Evolutionary conservation across 1,284 basidiomycete species (phyloP), one percentile per base, ranked within the genome.

Genomic region (Cerioporus squamosus): DNA sequence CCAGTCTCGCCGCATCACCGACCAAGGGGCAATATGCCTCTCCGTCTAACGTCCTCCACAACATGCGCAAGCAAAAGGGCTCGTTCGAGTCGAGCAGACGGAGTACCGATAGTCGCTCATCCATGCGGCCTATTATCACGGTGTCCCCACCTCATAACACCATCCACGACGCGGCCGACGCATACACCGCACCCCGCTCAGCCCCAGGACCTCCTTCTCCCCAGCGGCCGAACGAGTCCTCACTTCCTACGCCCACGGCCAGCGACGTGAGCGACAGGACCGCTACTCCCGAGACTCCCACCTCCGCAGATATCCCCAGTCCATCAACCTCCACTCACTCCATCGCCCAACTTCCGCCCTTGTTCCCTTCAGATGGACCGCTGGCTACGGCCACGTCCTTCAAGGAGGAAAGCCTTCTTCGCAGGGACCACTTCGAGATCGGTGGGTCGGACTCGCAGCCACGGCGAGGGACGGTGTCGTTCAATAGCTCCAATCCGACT

Each of bases 111-210:
- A 67, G 66, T 52, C 66, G 55, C n/a, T 43, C 48, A 20, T 63
- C 52, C 40, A 50, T 39, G 26, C 74, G 76, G 44, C 79, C 81
- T 0, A 78, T 75, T 6, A 83, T 84, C 65, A 83, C 80, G 14
- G 76, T 84, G 14, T 83, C 82, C 7, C 70, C 71, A 31, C 70
- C 69, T 7, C 58, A 57, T 36, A 62, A 24, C 26, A 55, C 40
- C 33, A 31, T 57, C 5, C 64, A 62, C 18, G 66, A 69, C 15
- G 53, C 60, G 17, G 53, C 38, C 8, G 42, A 58, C 6, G 26
- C 45, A 10, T 67, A 61, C 55, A 65, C 54, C 15, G 57, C 66
- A 0, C 70, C 68, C 0, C 67, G 68, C 14, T 58, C 61, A 9
- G 60, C 68, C 12, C 63, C 68, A 6, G 39, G 50, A 12, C 43